These are phyloP conservation scores for Leishmania amazonensis DNA, from an alignment of 208 protist genomes.

Conservation along the genomic window DNA sequence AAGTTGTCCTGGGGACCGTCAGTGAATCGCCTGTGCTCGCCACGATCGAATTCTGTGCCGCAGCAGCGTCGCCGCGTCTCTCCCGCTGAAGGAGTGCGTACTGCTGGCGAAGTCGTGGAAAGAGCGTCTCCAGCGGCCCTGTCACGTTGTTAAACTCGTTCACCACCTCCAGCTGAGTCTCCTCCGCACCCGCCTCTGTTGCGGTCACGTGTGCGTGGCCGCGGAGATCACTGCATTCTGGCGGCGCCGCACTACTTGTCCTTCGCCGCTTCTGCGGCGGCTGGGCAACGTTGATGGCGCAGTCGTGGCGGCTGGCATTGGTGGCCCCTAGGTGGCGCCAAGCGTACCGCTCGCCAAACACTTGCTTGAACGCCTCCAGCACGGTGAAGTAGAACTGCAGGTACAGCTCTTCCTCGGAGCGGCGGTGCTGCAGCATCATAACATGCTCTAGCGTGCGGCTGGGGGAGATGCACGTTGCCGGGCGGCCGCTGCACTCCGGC, in stretches of 20 bases:
- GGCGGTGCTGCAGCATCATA: slow-evolving; percentile 34
- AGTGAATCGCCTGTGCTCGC: not conserved
- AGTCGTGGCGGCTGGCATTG: slow-evolving; percentile 68
- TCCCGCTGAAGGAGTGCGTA: slow-evolving; percentile 18
- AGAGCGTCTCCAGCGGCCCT: slow-evolving; percentile 46
- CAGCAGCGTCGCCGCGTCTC: not conserved
- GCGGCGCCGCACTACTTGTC: not conserved
- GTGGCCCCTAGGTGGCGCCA: slow-evolving; percentile 71
- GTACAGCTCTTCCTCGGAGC: slow-evolving; percentile 43
- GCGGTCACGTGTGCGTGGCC: not conserved
- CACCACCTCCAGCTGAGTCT: not conserved
- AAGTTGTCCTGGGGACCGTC: not conserved
- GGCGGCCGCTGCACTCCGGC: not conserved
- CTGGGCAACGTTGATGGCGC: not conserved
- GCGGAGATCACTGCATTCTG: not conserved
- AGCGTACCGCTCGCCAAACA: slow-evolving; percentile 80
- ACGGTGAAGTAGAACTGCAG: slow-evolving; percentile 58
- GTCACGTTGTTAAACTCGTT: slow-evolving; percentile 36
- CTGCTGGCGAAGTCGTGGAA: slow-evolving; percentile 36
- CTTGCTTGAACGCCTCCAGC: slow-evolving; percentile 63
- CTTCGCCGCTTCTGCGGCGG: slow-evolving; percentile 6
- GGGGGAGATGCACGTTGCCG: slow-evolving; percentile 44
- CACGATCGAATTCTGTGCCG: not conserved
- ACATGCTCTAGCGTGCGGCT: slow-evolving; percentile 60
- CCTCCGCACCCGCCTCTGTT: not conserved